Base-by-base conservation (phyloP, 202 grass and related monocot genomes). In the Saccharum hybrid region DNA sequence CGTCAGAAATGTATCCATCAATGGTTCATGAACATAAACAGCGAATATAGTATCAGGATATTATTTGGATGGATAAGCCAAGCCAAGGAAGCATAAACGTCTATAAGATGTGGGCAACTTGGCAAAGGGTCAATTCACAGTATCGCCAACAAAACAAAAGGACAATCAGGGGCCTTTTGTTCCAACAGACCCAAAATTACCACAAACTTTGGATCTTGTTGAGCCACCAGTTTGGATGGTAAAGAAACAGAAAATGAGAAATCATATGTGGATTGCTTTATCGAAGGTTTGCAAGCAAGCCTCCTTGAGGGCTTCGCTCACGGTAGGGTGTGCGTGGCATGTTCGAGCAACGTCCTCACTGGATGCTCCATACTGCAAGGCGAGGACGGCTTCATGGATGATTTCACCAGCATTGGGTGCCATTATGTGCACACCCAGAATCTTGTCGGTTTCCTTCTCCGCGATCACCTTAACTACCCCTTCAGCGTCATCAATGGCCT, bases 361-460 rank as follows among this genome's bases (percentile, higher is more conserved):
- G 0, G 96, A 96, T 21, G 96, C 96, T 84, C 96, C 96, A 77
- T 99, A 99, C 23, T 99, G 93, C 84, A 99, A 76, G 8, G 91
- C 96, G 12, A 99, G 77, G 26, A 86, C 89, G 18, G 96, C 96
- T 76, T 99, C 96, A 5, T 99, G 96, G 62, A 99, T 96, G 67
- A 99, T 91, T 60, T 99, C 96, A 61, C 96, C 96, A 15, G 96
- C 96, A 90, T 78, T 90, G 0, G 93, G 93, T 1, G 93, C 78
- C 96, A 99, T 99, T 73, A 99, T 96, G 81, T 99, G 96, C 69
- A 99, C 96, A 12, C 96, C 96, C 19, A 99, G 84, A 78, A 99
- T 94, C 88, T 92, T 99, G 77, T 99, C 93, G 0, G 89, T 94
- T 76, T 94, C 96, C 45, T 92, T 96, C 9, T 98, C 96, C 66